Base-by-base conservation (phyloP, 345 rosid species). In the Gossypium rotundifolium region DNA sequence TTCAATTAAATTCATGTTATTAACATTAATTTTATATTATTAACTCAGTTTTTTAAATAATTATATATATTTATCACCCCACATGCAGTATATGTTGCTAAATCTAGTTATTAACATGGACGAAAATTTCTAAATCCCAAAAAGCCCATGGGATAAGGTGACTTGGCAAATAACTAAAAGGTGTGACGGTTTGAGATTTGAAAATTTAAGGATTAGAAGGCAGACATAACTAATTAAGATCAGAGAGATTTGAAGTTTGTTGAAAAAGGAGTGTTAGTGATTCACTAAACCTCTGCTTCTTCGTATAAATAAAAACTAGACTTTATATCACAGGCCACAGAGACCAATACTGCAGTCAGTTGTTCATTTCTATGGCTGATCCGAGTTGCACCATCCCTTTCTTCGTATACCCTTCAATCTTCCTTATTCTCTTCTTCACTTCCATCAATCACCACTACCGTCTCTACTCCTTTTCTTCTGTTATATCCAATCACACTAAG, bases 371-470 rank as follows among this genome's bases (percentile, higher is more conserved):
- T 17, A 89, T 87, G 93, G 89, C 82, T 33, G 93, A 79, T 61
- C 74, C 81, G 74, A 82, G 81, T 40, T 84, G 84, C 78, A 71
- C 85, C 58, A 49, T 80, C 20, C 85, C 83, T 33, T 72, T 79
- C 66, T 58, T 84, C 6, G 73, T 86, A 0, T 89, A 81, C 79
- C 88, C 88, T 12, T 61, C 80, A 6, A 78, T 89, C 22, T 53
- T 86, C 27, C 79, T 86, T 62, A n/a, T 85, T 64, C 82, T 86
- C 73, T 64, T 87, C 58, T 81, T 84, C 80, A 79, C 81, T 71
- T 84, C 85, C 45, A 53, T 85, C 12, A 79, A 83, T 33, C 88
- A 74, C 48, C 82, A 74, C 54, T 68, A 29, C 70, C 76, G 52
- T 52, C 42, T 85, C 57, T 54, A 55, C 27, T 17, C 74, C 23